Evolutionary conservation across 306 rosid species (phyloP), one percentile per base, ranked within the genome.

Genomic region (Erythrophleum fordii): DNA sequence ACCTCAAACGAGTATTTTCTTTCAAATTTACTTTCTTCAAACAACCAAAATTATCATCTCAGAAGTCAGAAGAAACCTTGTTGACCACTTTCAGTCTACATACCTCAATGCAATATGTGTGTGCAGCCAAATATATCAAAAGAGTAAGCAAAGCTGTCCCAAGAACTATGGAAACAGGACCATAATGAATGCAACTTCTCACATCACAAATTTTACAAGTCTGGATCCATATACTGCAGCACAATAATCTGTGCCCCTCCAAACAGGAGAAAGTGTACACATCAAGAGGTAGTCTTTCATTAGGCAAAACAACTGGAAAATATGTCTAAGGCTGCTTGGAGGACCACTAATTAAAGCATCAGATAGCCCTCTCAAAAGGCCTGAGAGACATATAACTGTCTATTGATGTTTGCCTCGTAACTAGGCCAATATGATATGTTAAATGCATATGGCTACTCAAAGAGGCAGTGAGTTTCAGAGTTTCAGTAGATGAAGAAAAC

Each of bases 391-490:
- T 55, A n/a, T 11, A 18, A 69, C 4, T 25, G 31, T 52, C 52
- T 11, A 31, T 69, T 69, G 65, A 48, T 64, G 11, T 77, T 48
- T 64, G 80, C 73, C 80, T 64, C 64, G n/a, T 77, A 48, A 77
- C 64, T 64, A 26, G 11, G 60, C 76, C 76, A 56, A 18, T 78
- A 69, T 69, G 69, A 72, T n/a, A 69, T 25, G 65, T 69, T 11
- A 28, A 26, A 55, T n/a, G 11, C 70, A 78, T 7, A 70, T n/a
- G 71, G 71, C 83, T n/a, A 59, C 77, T 58, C 71, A 44, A 79
- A 70, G 83, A 45, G 72, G 62, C 77, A 45, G 22, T 70, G 62
- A 20, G 18, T 41, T 56, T 53, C 18, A 31, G 37, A 31, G 42
- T n/a, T 65, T n/a, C 42, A 58, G 51, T 8, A 46, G 6, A 31